Evolutionary conservation across 306 rosid genomes (phyloP), one percentile per base, ranked within the genome.

Genomic region (Prunus mira): DNA sequence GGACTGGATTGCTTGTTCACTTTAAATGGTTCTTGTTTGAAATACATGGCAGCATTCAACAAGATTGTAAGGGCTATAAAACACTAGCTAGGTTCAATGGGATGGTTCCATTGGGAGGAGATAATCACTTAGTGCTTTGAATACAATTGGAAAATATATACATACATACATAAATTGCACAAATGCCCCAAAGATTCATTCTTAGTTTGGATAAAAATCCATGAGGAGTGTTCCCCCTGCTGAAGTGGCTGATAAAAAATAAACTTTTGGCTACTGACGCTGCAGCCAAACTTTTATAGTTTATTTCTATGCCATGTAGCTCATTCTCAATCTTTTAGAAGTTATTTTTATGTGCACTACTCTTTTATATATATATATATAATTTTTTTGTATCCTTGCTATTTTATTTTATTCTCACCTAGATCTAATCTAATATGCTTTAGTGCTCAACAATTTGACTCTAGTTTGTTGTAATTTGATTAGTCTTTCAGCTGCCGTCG

Each of bases 401-500:
- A 19, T 69, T 54, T 34, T 15, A 46, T 22, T 73, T 67, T 67
- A 18, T 14, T 57, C 78, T 22, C 63, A 24, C 15, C 25, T 11
- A 61, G 10, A 74, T 43, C 47, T 45, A 54, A 27, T 71, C 47
- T 45, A 0, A 34, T 20, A 49, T 81, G 63, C 49, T 19, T 32
- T 18, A n/a, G 9, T 51, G 18, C 45, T 65, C 32, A 58, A 17
- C 56, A 57, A 72, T 79, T 69, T 87, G 83, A 86, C 83, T 71
- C 49, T 51, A 34, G 27, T 72, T 83, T 86, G 70, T 83, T 84
- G 65, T 52, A 68, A 77, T 85, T 83, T 69, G 71, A 65, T 65
- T 88, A 92, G 98, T 73, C 88, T 79, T 91, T 91, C 89, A 90
- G 67, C 84, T 92, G 97, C 81, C 85, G 83, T 56, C 83, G 38